A percentile compares a stretch with the other conserved stretches of the same genome.
These are phyloP conservation scores for Euphorbia corollata DNA, from an alignment of 441 rosid genomes.

Conservation along the genomic window DNA sequence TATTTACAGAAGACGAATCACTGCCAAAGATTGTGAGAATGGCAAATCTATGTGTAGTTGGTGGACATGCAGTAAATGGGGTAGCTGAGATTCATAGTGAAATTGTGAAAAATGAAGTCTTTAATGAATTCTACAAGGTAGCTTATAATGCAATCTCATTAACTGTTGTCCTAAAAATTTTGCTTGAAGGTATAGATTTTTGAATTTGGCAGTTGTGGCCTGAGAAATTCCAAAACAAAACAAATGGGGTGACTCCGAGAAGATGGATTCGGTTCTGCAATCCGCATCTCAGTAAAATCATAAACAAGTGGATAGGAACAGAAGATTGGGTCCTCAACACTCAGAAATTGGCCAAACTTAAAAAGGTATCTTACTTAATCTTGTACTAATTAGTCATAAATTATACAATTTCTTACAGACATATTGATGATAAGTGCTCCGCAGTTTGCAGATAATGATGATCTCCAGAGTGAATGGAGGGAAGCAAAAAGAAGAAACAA, in stretches of 20 bases:
- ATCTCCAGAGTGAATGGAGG: slow-evolving; percentile 73
- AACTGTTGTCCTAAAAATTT: slow-evolving; percentile 17
- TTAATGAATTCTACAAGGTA: slow-evolving; percentile 72
- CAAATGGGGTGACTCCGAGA: slow-evolving; percentile 96
- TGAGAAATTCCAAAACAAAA: slow-evolving; percentile 80
- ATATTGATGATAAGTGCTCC: slow-evolving; percentile 15
- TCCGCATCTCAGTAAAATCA: slow-evolving; percentile 67
- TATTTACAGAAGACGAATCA: slow-evolving; percentile 30
- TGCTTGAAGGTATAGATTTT: too few relatives aligned
- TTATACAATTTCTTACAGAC: not conserved
- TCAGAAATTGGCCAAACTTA: slow-evolving; percentile 59
- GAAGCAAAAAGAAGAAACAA: slow-evolving; percentile 74
- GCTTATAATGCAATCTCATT: slow-evolving; percentile 8
- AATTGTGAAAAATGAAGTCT: slow-evolving; percentile 82
- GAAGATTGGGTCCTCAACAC: slow-evolving; percentile 82
- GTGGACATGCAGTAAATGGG: slow-evolving; percentile 93
- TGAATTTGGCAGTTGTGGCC: slow-evolving; percentile 75
- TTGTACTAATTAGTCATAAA: not conserved
- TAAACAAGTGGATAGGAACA: slow-evolving; percentile 71
- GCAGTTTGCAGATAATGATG: slow-evolving; percentile 78
- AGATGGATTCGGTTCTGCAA: slow-evolving; percentile 91
- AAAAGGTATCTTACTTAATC: slow-evolving; percentile 36
- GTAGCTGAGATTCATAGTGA: slow-evolving; percentile 96
- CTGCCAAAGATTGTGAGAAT: slow-evolving; percentile 74
- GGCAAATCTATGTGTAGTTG: slow-evolving; percentile 91